Base-by-base conservation (phyloP, 805 yeast species). In the Candida adriatica region DNA sequence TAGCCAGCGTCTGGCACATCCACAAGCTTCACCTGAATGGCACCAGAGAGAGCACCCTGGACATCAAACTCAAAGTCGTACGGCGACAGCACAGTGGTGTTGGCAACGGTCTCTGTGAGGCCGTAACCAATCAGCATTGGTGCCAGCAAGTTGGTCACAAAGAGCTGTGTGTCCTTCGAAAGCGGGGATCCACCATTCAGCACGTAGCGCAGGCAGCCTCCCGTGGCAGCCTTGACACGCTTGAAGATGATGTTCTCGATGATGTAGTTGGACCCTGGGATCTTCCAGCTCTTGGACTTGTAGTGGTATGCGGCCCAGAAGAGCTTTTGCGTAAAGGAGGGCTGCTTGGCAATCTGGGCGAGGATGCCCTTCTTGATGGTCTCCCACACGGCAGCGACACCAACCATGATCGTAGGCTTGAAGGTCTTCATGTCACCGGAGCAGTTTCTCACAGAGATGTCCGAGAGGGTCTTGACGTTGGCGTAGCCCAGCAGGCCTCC, bases 331-430 rank as follows among this genome's bases (percentile, higher is more conserved):
- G 72, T 68, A 16, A 78, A 46, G 11, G 74, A 48, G 13, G 95
- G 81, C 49, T 68, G 67, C 49, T 75, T 70, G 44, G 68, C 64
- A 44, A 92, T 73, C 62, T 88, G 87, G 34, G 73, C 73, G 37
- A 85, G 39, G 38, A 92, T 81, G 37, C 98, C 98, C 67, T 92
- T 92, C 59, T 88, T 81, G 39, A 92, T 85, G 23, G 81, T 70
- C 66, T 92, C 98, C 95, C 96, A 92, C 32, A 92, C 96, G 5
- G 97, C 95, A 13, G 96, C 96, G 35, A 92, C 98, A 59, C 96
- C 98, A 43, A 87, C 96, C 95, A 92, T 83, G 46, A 88, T 61
- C 5, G 96, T 83, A 37, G 98, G 98, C 57, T 76, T 70, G 61
- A 87, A 83, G 51, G 81, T 83, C 35, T 69, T 73, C 66, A 92